These are phyloP conservation scores for Porphyridium purpureum DNA, from an alignment of 23 red algal genomes.

Conservation along the genomic window DNA sequence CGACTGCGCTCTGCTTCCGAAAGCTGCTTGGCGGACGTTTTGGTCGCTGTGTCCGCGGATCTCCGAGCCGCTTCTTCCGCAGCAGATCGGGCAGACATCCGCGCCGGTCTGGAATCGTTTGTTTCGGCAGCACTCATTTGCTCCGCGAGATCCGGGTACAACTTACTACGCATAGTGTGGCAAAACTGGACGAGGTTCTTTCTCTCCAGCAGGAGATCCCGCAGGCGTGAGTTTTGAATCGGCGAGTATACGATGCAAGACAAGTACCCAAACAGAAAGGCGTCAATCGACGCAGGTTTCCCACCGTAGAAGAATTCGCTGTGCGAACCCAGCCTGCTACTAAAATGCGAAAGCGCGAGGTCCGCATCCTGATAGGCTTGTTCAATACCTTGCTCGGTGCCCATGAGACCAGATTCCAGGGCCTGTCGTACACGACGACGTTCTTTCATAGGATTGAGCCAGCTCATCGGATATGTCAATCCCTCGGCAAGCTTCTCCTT, in stretches of 20 bases:
- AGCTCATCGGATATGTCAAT: neutral
- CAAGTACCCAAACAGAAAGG: neutral
- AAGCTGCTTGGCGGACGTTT: neutral
- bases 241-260: neutral
- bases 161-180: neutral
- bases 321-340: too few species aligned
- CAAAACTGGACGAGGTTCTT: neutral
- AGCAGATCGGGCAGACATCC: too few species aligned
- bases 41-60: too few species aligned
- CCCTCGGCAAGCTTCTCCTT: neutral
- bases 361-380: neutral
- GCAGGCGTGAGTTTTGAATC: neutral
- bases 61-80: too few species aligned
- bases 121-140: neutral
- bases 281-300: neutral
- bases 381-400: neutral
- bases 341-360: neutral
- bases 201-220: neutral
- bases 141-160: neutral
- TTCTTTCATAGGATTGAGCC: neutral
- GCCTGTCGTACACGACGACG: neutral
- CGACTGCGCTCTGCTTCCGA: neutral
- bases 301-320: neutral
- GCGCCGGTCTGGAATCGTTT: constrained; percentile 1
- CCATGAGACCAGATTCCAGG: neutral